phyloP scores from a whole-genome alignment of 768 basidiomycete genomes.

The Strobilomyces echinocephalus region DNA sequence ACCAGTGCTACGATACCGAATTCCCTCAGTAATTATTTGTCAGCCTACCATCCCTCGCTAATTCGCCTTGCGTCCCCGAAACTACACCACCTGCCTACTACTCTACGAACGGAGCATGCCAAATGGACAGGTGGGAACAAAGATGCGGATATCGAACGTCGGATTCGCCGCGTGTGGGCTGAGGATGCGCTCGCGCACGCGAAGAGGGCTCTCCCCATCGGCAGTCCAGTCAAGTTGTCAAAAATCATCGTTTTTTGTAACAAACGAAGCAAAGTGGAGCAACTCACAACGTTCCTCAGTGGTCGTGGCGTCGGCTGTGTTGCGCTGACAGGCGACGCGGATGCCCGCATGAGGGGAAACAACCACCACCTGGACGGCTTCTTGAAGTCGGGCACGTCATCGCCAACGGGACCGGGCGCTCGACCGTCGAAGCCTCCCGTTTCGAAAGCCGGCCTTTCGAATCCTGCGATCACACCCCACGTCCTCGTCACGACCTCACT shows the following conservation, averaged over 20 bases:
- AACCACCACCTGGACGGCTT: conserved; percentile 79
- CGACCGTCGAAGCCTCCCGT: background rate
- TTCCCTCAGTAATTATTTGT: conserved; percentile 62
- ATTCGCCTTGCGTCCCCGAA: conserved; percentile 76
- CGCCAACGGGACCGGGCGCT: background rate
- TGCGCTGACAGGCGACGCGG: conserved; percentile 60
- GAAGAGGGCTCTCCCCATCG: conserved; percentile 19
- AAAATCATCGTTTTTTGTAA: conserved; percentile 86
- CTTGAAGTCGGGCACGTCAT: conserved; percentile 34
- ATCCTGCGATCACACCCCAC: conserved; percentile 41
- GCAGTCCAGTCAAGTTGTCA: conserved; percentile 37
- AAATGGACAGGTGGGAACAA: conserved; percentile 78
- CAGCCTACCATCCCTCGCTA: conserved; percentile 54
- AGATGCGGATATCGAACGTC: conserved; percentile 71
- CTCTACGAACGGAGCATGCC: conserved; percentile 68
- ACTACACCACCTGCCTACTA: conserved; percentile 71
- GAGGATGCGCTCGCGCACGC: conserved; percentile 45
- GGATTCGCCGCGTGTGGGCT: conserved; percentile 70
- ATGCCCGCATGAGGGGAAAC: conserved; percentile 56
- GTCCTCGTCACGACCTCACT: conserved; percentile 88
- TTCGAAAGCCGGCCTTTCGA: conserved; percentile 15
- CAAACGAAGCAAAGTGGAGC: conserved; percentile 60
- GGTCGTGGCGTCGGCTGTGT: conserved; percentile 59
- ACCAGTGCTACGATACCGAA: conserved; percentile 86
- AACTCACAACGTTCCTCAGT: conserved; percentile 53